Base-by-base conservation (phyloP, 805 yeast species). In the Citeromyces matritensis region DNA sequence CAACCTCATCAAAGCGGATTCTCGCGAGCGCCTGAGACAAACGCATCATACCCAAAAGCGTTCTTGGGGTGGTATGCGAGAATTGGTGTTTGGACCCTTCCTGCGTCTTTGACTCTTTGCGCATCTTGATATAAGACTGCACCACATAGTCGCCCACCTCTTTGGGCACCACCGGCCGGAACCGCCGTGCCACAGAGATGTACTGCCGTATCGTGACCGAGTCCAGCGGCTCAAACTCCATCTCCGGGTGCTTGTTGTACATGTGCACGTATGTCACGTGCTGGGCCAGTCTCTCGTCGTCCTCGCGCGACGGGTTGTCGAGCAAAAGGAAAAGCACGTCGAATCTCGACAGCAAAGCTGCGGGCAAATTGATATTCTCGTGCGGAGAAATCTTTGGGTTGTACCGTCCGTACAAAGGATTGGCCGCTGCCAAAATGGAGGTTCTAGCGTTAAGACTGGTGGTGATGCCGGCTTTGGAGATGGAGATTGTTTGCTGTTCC, bases 401-500 rank as follows among this genome's bases (percentile, higher is more conserved):
- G 57, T 91, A 91, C 39, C 97, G 70, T 35, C 98, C 97, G 50
- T 81, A 86, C 24, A 86, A 60, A 12, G 98, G 98, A 59, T 91
- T 91, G n/a, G 98, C 98, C 21, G 98, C 98, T 0, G 98, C 98
- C 39, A 91, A 58, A 37, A 91, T 82, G 4, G 96, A 86, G 0
- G 97, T 72, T 51, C 98, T 71, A 6, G 98, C 98, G 50, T 91
- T 91, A 43, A 91, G 63, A 2, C 96, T 83, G 7, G 98, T 91
- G 39, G 91, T 82, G 43, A 91, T 91, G 42, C 98, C 98, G 3
- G 98, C 98, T 55, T 91, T 91, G 27, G 96, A 82, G 36, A 91
- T 91, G 14, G 95, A 82, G 36, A 91, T 91, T 2, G 98, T 91
- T 56, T 91, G 98, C 54, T 91, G 98, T 58, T 91, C 98, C 98